A percentile compares a stretch with the other conserved stretches of the same genome.
phyloP scores from a whole-genome alignment of 1,284 basidiomycete species.

The Cystobasidiaceae sp. region DNA sequence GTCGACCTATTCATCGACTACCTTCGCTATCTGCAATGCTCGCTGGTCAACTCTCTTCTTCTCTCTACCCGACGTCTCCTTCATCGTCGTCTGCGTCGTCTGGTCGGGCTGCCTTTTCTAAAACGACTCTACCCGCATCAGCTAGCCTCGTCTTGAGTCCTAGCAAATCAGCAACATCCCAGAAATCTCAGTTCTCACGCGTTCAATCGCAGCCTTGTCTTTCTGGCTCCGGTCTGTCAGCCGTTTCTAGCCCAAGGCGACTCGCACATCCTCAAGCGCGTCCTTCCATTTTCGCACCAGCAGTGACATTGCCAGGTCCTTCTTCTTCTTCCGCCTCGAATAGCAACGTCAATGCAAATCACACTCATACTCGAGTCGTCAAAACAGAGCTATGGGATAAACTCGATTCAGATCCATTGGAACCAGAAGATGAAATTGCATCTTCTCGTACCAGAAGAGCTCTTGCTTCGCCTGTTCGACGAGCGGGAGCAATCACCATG shows the following conservation, averaged over 20 bases:
- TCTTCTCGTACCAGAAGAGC: neutral
- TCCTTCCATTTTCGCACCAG: neutral
- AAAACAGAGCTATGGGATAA: slow-evolving; percentile 17
- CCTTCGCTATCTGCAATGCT: no score
- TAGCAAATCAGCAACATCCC: no score
- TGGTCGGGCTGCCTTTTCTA: no score
- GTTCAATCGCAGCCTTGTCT: no score
- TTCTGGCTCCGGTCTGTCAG: neutral
- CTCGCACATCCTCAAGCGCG: neutral
- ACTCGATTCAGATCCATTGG: slow-evolving; percentile 20
- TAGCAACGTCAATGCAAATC: neutral
- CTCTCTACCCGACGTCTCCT: no score
- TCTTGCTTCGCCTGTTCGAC: slow-evolving; percentile 6
- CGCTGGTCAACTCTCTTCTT: no score
- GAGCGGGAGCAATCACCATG: neutral
- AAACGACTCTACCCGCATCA: no score
- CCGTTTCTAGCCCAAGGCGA: neutral
- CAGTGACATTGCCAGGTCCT: neutral
- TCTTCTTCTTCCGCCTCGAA: neutral
- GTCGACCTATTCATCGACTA: no score
- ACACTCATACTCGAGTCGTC: neutral
- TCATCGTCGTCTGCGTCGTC: no score
- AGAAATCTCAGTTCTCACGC: no score
- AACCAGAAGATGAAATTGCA: slow-evolving; percentile 18
- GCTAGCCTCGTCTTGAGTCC: no score